Evolutionary conservation across 225 moss, liverwort and hornwort species (phyloP), one percentile per base, ranked within the genome.

Genomic region (Pleurozium schreberi): DNA sequence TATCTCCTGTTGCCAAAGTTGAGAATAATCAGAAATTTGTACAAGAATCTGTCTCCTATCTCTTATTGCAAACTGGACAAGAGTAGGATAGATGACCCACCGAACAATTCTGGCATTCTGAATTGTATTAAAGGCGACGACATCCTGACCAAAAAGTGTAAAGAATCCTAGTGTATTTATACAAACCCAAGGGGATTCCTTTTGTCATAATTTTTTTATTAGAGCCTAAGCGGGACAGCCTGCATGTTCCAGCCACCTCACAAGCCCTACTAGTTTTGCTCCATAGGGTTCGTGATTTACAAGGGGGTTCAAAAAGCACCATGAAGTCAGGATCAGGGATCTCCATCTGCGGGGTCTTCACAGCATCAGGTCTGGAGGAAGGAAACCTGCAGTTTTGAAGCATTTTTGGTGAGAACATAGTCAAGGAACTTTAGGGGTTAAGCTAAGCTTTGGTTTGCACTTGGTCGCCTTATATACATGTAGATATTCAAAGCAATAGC

Each of bases 1-100:
- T 91, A 90, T 99, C 98, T 75, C 97, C 97, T 97, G 95, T 88
- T 81, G 63, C 42, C 83, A 80, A 90, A 88, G 75, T 30, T 75
- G 55, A 80, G 28, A 86, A 52, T 28, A 34, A 91, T 89, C 57
- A 90, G 49, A 74, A 83, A 49, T 28, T 50, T 16, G 34, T 18
- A 38, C 63, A 14, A 67, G 7, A 8, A 27, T 40, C 58, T 22
- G 74, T 83, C 50, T 79, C 73, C 47, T 30, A 60, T 49, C 68
- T 87, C 21, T 38, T 78, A 61, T 79, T 78, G 66, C 89, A 91
- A 78, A 53, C 53, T 64, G 33, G 64, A 55, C 16, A 78, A 18
- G 52, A 75, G 52, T 11, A 50, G 53, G 50, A n/a, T 18, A 36
- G 47, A 60, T 26, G 28, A 85, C 57, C 84, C 57, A 31, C 68